Base-by-base conservation (phyloP, 176 grass and related monocot species). In the Hsuehochloa calcarea region DNA sequence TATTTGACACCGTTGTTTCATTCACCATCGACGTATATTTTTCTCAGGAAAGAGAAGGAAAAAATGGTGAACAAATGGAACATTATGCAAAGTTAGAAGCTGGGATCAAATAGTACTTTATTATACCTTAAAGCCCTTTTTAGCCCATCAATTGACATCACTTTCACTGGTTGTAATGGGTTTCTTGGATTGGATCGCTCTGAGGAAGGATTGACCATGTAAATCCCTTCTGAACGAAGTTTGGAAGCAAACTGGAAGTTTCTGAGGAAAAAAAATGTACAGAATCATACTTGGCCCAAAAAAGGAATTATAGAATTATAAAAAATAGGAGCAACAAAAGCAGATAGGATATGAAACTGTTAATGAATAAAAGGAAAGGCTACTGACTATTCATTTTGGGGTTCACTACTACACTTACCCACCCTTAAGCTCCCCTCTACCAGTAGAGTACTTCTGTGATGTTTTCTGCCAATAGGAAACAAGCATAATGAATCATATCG, bases 61-160 rank as follows among this genome's bases (percentile, higher is more conserved):
- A 54, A 70, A 60, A 60, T 10, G 1, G 29, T 65, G 45, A 59
- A 37, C 47, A 77, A 46, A 60, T 37, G 22, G 1, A 60, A 65
- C 15, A 58, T 0, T 5, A 77, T 25, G 49, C 56, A 73, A 58
- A 74, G 9, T 1, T 35, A 7, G 52, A 22, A 74, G 45, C n/a
- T 76, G 34, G 37, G 72, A 65, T 35, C 54, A n/a, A 64, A 81
- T 11, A 81, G 51, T 31, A 51, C 65, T 77, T 13, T n/a, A 46
- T 49, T 34, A 82, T 86, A 98, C 96, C 93, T 98, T 85, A 95
- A 92, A 82, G 86, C 96, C 78, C 89, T 94, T 88, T 88, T 95
- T 63, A 98, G 59, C 8, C 91, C 96, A 87, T 93, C 91, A 3
- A 97, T 55, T 60, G 94, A 90, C 91, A 97, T 90, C 45, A 91